Percentiles rank a stretch among this genome's conserved stretches.
phyloP scores from a whole-genome alignment of 2,329 filamentous ascomycete species.

The Balansia obtecta region DNA sequence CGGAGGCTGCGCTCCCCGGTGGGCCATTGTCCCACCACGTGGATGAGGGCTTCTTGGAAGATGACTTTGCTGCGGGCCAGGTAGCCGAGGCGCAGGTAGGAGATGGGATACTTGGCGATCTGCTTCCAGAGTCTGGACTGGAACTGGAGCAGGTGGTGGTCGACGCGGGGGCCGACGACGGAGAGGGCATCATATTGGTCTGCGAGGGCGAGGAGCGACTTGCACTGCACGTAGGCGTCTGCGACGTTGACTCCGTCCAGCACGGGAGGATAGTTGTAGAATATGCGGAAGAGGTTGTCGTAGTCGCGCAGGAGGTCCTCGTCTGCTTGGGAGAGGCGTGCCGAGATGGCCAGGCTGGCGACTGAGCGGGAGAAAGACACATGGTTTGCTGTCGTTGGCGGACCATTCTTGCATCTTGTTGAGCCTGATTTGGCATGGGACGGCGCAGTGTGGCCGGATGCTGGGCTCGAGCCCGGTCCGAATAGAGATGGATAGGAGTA shows the following conservation, averaged over 20 bases:
- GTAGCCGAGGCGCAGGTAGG: constrained; percentile 81
- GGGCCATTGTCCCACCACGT: constrained; percentile 93
- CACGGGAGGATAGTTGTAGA: constrained; percentile 81
- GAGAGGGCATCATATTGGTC: constrained; percentile 87
- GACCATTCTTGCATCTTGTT: constrained; percentile 18
- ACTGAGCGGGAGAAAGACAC: constrained; percentile 73
- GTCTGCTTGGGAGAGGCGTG: constrained; percentile 42
- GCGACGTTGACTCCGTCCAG: constrained; percentile 83
- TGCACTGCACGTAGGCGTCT: constrained; percentile 87
- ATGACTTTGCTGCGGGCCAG: constrained; percentile 73
- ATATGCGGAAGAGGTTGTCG: constrained; percentile 88
- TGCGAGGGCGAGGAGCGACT: constrained; percentile 75
- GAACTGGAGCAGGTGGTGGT: constrained; percentile 89
- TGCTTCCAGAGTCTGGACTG: constrained; percentile 88
- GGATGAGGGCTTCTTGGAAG: constrained; percentile 77
- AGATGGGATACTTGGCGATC: constrained; percentile 90
- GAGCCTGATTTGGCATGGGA: constrained; percentile 36
- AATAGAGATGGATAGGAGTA: constrained; percentile 19
- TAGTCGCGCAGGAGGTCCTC: constrained; percentile 80
- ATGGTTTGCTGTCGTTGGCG: constrained; percentile 29
- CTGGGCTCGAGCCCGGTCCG: constrained; percentile 25
- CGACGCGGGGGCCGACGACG: constrained; percentile 79
- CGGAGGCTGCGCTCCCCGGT: constrained; percentile 65
- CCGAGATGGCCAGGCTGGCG: constrained; percentile 54
- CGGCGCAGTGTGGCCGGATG: constrained; percentile 5